Conservation (phyloP, 495 filamentous ascomycete genomes). For the Daldinia decipiens region DNA sequence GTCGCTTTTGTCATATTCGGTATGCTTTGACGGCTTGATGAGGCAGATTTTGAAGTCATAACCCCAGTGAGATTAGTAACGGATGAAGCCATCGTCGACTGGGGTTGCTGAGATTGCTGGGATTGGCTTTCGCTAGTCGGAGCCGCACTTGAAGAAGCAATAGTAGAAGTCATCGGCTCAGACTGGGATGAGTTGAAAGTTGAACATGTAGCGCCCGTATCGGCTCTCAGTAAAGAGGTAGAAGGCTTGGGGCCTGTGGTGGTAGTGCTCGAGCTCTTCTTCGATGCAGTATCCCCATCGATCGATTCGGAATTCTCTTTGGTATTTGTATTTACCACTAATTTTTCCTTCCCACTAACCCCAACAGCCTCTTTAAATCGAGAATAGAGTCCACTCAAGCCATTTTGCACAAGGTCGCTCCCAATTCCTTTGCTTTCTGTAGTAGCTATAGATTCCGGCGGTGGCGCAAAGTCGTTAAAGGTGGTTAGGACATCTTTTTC, state of each 20-base stretch:
- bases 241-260: slow-evolving; percentile 54
- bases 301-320: slow-evolving; percentile 47
- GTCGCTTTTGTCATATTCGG: slow-evolving; percentile 60
- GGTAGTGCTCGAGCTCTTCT: slow-evolving; percentile 51
- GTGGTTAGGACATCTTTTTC: slow-evolving; percentile 82
- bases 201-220: slow-evolving; percentile 51
- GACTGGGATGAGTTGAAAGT: slow-evolving; percentile 51
- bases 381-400: slow-evolving; percentile 86
- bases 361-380: slow-evolving; percentile 81
- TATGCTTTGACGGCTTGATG: slow-evolving; percentile 58
- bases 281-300: slow-evolving; percentile 53
- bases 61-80: slow-evolving; percentile 59
- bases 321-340: slow-evolving; percentile 26
- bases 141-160: slow-evolving; percentile 49
- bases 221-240: slow-evolving; percentile 47
- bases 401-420: slow-evolving; percentile 79
- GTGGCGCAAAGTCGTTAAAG: slow-evolving; percentile 85
- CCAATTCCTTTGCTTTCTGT: slow-evolving; percentile 73
- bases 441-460: slow-evolving; percentile 61
- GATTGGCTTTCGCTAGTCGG: slow-evolving; percentile 52
- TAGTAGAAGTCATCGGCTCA: slow-evolving; percentile 52
- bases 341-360: slow-evolving; percentile 68
- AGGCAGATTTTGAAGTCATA: slow-evolving; percentile 60
- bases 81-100: slow-evolving; percentile 65
- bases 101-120: slow-evolving; percentile 52